phyloP scores from a whole-genome alignment of 176 grass and related monocot genomes.

The Metroxylon sagu region DNA sequence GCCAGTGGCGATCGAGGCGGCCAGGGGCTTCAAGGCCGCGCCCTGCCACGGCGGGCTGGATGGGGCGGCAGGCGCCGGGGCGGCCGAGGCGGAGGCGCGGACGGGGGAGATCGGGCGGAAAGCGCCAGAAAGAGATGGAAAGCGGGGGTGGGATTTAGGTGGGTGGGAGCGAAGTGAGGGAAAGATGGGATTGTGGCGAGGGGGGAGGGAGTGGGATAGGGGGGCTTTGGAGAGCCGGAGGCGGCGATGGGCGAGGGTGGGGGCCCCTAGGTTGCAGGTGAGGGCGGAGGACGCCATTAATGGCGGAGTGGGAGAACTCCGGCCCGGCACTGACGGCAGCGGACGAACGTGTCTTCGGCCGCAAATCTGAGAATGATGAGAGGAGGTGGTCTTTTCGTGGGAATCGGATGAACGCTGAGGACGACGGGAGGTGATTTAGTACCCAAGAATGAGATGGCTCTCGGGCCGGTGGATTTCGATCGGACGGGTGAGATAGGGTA shows the following conservation, averaged over 20 bases:
- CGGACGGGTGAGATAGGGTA: no score
- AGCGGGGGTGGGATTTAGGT: conserved; percentile 2
- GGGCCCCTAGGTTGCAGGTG: neutral
- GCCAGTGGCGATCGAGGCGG: conserved; percentile 45
- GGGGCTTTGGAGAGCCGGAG: conserved; percentile 5
- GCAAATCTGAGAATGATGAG: neutral
- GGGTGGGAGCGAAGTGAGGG: conserved; percentile 19
- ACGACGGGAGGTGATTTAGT: neutral
- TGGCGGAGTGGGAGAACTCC: neutral
- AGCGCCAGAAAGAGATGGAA: neutral
- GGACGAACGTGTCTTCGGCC: no score
- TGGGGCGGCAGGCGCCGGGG: conserved; percentile 10
- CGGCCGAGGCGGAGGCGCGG: neutral
- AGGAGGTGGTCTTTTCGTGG: neutral
- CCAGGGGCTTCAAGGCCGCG: conserved; percentile 60
- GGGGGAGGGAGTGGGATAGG: conserved; percentile 7
- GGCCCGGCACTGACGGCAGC: neutral
- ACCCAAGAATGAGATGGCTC: no score
- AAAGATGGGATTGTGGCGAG: conserved; percentile 13
- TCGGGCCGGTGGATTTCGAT: no score
- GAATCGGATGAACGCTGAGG: neutral
- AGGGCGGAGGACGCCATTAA: neutral
- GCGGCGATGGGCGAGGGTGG: conserved; percentile 23
- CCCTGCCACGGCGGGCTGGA: conserved; percentile 43
- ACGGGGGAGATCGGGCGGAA: neutral